Percentiles rank a stretch among this genome's conserved stretches.
phyloP scores from a whole-genome alignment of 768 basidiomycete genomes.

The Xerocomellus intermedius region DNA sequence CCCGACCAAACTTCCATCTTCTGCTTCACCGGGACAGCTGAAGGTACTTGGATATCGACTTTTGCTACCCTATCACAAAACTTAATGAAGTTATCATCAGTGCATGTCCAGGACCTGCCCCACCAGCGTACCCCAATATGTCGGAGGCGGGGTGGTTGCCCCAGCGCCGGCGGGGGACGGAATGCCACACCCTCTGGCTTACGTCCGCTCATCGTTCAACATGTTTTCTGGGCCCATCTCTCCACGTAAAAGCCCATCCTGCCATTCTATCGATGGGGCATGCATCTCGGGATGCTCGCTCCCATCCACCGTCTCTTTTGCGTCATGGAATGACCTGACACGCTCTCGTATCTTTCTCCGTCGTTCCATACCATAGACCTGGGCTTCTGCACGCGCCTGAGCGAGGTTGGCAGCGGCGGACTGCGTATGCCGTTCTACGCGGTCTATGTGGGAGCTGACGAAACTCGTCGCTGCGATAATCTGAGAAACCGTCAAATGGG shows the following conservation, averaged over 20 bases:
- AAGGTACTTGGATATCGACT: not conserved
- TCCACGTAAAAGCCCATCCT: not conserved
- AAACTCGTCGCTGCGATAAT: slow-evolving; percentile 3
- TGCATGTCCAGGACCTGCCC: not conserved
- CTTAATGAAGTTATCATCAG: not conserved
- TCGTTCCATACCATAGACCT: slow-evolving; percentile 52
- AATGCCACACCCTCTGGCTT: not conserved
- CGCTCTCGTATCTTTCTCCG: slow-evolving; percentile 50
- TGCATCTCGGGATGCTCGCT: not conserved
- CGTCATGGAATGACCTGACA: slow-evolving; percentile 36
- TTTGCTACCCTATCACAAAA: no score
- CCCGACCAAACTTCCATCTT: not conserved
- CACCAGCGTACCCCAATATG: not conserved
- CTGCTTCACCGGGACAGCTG: not conserved
- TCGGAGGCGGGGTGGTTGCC: not conserved
- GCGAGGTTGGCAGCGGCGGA: slow-evolving; percentile 57
- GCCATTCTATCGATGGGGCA: not conserved
- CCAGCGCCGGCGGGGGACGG: not conserved
- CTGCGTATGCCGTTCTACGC: slow-evolving; percentile 41
- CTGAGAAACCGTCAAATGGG: not conserved
- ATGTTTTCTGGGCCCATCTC: not conserved
- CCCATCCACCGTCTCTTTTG: not conserved
- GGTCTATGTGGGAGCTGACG: slow-evolving; percentile 32
- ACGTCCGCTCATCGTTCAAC: not conserved
- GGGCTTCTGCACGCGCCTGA: slow-evolving; percentile 56